Base-by-base conservation (phyloP, 768 basidiomycete species). In the Tylopilus subfusipes region DNA sequence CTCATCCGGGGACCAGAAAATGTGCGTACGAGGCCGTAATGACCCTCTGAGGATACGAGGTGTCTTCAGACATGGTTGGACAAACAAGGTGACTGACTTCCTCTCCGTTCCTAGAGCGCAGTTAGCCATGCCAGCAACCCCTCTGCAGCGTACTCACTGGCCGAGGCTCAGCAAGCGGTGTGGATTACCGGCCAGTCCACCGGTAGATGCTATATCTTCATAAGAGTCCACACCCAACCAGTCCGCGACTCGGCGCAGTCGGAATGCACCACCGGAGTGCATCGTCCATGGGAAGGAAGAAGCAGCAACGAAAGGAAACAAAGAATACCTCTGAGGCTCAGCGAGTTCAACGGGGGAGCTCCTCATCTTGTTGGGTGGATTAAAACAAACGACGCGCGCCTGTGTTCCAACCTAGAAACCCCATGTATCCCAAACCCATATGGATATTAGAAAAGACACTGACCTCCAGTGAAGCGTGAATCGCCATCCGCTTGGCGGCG, bases 231-330 rank as follows among this genome's bases (percentile, higher is more conserved):
- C 55, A 33, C 73, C 71, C 34, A 85, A 74, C 82, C 82, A 88
- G 60, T 86, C 80, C 13, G 77, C 79, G 14, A 89, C 79, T 46
- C 80, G 77, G 44, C 87, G 79, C 43, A 86, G 64, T 46, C 89
- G 78, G 63, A 86, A 87, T 25, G 77, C 70, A 54, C 73, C 71
- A 36, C 72, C 71, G 11, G 73, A 56, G 21, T 70, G 70, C 59
- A 76, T 70, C 36, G 72, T 78, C 76, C 81, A 82, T 8, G 78
- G 77, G 34, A 80, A 65, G 11, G 78, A 63, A 16, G 75, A 78
- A 12, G 79, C 72, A 1, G 81, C 70, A 7, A 80, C 60, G 62
- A 88, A 88, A 0, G 89, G 89, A 66, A 83, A 91, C 36, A 88
- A 58, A n/a, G 85, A 78, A 64, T 87, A 89, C 18, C 63, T 63